Conservation (phyloP, 2,329 filamentous ascomycete species). For the Fonsecaea erecta region DNA sequence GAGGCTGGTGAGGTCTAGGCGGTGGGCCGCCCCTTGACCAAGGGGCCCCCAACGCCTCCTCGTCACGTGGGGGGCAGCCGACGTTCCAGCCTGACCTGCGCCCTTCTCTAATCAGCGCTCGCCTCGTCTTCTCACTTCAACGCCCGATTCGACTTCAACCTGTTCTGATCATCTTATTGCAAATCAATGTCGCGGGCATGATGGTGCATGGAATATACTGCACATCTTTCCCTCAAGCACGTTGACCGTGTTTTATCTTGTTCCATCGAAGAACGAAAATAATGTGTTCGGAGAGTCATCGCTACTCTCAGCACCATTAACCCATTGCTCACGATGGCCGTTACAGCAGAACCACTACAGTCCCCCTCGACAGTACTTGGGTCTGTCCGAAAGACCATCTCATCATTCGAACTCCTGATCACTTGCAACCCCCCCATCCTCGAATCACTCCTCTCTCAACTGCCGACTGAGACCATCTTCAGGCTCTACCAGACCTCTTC, state of each 20-base stretch:
- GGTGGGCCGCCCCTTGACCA: too few relatives aligned
- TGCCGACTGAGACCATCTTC: slow-evolving; percentile 61
- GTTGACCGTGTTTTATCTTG: not conserved
- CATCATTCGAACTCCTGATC: slow-evolving; percentile 59
- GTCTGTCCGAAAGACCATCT: slow-evolving; percentile 34
- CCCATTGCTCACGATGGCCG: slow-evolving; percentile 21
- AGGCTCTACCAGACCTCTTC: slow-evolving; percentile 63
- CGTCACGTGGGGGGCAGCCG: slow-evolving; percentile 1
- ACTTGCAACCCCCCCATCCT: slow-evolving; percentile 63
- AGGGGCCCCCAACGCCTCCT: not conserved
- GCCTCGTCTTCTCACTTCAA: not conserved
- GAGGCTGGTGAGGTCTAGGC: too few relatives aligned
- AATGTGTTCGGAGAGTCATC: slow-evolving; percentile 18
- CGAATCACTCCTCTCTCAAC: slow-evolving; percentile 62
- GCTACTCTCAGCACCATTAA: not conserved
- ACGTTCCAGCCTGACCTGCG: slow-evolving; percentile 17
- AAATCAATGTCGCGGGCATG: not conserved
- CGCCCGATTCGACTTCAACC: not conserved
- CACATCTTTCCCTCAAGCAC: not conserved
- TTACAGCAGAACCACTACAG: slow-evolving; percentile 25
- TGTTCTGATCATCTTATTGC: not conserved
- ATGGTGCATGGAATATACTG: not conserved
- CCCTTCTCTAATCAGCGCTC: slow-evolving; percentile 20
- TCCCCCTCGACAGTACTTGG: not conserved
- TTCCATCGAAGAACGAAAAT: slow-evolving; percentile 16